Evolutionary conservation across 805 yeast species (phyloP), one percentile per base, ranked within the genome.

Genomic region (Saccharomyces mikatae): DNA sequence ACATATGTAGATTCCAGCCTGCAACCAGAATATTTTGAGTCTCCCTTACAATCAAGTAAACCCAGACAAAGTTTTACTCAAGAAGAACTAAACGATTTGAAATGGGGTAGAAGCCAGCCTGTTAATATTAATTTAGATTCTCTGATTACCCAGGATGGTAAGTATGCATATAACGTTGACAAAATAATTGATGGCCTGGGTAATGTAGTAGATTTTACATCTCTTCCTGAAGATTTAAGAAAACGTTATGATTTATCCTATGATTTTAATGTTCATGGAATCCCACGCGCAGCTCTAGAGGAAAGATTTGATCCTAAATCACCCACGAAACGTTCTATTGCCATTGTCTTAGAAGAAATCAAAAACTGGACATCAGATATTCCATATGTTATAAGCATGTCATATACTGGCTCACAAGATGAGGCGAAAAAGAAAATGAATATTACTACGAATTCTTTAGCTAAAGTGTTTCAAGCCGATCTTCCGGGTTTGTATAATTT

Each of bases 401-500:
- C 68, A 28, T 71, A 58, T 49, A 58, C 61, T 46, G 72, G 70
- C 50, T 67, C 68, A 41, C 65, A 65, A 29, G 59, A 60, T 24
- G 60, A 51, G 53, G 52, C 10, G 46, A 58, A 56, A 26, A 49
- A 17, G 28, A 65, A 61, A 51, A 56, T 41, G 61, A 66, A 59
- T 52, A 57, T 52, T 61, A 72, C 64, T 41, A 54, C 65, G 21
- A 65, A 70, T 29, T 53, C 63, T 2, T 60, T 65, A 32, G 56
- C 60, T 2, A 70, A 71, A 47, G 70, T 67, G 48, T 66, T 79
- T 17, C 60, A 58, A 17, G 79, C 82, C 0, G 72, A 75, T 2
- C 70, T 74, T 47, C 84, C 95, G 0, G 99, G 99, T 4, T 67
- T 70, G 0, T 92, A 89, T 66, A 66, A 68, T 6, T 68, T 94